Base-by-base conservation (phyloP, 306 rosid genomes). In the Rosa lucieae region DNA sequence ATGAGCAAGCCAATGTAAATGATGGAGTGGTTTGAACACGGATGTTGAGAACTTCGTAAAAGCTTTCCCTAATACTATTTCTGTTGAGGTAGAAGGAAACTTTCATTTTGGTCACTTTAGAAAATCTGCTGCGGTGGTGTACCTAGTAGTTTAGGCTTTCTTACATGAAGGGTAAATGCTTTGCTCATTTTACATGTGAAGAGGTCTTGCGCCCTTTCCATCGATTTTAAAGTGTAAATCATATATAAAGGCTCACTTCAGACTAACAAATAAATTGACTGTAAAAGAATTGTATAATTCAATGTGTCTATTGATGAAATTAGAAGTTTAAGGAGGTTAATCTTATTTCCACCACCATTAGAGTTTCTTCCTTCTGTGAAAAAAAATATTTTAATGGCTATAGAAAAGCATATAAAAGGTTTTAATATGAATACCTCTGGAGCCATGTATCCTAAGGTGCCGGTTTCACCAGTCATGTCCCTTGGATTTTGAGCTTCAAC, bases 401-500 rank as follows among this genome's bases (percentile, higher is more conserved):
- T 0, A 65, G 37, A 72, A 61, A 77, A 40, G 43, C 77, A 74
- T 29, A 26, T 43, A 32, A 55, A 69, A 14, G 20, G 12, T 37
- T 46, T 5, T 43, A 23, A 32, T 15, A 68, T 67, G 26, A 39
- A 55, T 88, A 90, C 95, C 95, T 89, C 95, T 21, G 95, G 95
- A 12, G 95, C 95, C 95, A 90, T 90, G 80, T 90, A 90, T 70
- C 95, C 95, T 63, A 90, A 91, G 77, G 95, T 90, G 55, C 92
- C 95, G n/a, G 95, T 90, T 89, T 89, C 95, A 29, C 95, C 95
- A 46, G 95, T 90, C 95, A 90, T 90, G 67, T 90, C 95, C 63
- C 89, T 87, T 0, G 95, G 92, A 87, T 90, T 90, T 13, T 84
- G 91, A 75, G 95, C 95, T 82, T 90, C 95, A 55, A 90, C 92